phyloP scores from a whole-genome alignment of 345 rosid species.

The Populus alba region DNA sequence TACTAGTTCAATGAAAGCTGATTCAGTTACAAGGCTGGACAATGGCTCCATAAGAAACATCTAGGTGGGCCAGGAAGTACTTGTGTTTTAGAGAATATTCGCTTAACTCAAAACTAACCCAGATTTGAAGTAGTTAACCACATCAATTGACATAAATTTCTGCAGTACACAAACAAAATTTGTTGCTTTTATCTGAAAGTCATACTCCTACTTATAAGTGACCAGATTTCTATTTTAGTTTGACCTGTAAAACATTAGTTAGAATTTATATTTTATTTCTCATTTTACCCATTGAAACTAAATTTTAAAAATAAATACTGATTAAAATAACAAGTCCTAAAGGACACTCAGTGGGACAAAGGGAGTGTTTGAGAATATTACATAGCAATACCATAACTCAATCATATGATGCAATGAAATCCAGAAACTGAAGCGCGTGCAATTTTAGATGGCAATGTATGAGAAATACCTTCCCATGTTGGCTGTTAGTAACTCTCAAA shows the following conservation, averaged over 20 bases:
- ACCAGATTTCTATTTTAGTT: not conserved
- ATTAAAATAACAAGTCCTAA: not conserved
- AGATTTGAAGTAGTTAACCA: not conserved
- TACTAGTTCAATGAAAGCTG: not conserved
- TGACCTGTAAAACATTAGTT: not conserved
- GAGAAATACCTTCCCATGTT: conserved; percentile 84
- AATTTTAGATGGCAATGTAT: not conserved
- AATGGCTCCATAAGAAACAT: not conserved
- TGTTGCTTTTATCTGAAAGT: not conserved
- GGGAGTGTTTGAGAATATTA: not conserved
- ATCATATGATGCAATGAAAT: not conserved
- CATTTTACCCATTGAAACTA: not conserved
- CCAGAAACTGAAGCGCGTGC: not conserved
- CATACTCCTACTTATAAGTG: not conserved
- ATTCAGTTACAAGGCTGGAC: not conserved
- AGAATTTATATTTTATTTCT: not conserved
- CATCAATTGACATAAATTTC: not conserved
- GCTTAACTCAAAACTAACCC: not conserved
- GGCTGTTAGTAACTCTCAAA: conserved; percentile 81
- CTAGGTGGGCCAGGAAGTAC: not conserved
- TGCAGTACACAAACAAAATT: not conserved
- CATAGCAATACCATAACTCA: not conserved
- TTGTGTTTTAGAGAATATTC: not conserved
- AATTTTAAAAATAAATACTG: not conserved
- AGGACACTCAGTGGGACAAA: not conserved